Base-by-base conservation (phyloP, 2,329 filamentous ascomycete genomes). In the Fusarium algeriense region DNA sequence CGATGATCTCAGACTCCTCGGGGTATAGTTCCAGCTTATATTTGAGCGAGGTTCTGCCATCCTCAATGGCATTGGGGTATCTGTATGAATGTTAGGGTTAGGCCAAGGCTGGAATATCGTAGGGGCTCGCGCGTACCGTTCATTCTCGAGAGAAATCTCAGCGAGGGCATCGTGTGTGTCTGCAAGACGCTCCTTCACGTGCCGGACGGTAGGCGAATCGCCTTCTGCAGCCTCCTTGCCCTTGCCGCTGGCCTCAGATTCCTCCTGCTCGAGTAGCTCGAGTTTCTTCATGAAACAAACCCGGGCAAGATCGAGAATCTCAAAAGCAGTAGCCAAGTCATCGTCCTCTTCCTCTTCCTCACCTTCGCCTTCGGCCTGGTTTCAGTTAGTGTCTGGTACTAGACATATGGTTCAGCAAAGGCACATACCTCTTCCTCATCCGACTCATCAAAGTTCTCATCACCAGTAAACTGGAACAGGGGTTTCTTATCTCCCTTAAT, bases 141-240 rank as follows among this genome's bases (percentile, higher is more conserved):
- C 96, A 74, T 96, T 97, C 83, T 99, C 96, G 32, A 99, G 86
- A n/a, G 93, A 97, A 69, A 99, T 98, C 82, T 99, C 96, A 13
- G 95, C 93, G 69, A 98, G 92, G 60, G 97, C 88, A 79, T 98
- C 95, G 80, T 98, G 94, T 12, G 94, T 97, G 78, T 99, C 96
- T 67, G 94, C 94, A 37, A 98, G 88, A 61, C 94, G 90, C 81
- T 97, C 93, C 81, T 94, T 95, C 77, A 95, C 85, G 67, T 92
- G 89, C 71, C 86, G 83, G 45, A 85, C 71, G 4, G 79, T 75
- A 43, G 83, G 81, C 11, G 81, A 81, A 56, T 85, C 83, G 26
- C 79, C 79, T 38, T 81, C 77, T 19, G 78, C 78, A 38, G 77
- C 78, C 64, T 84, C 82, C 64, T 86, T 85, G 61, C 80, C 83